Evolutionary conservation across 192 early-diverging fungal species (phyloP).

Genomic region (Chytriomyces confervae): DNA sequence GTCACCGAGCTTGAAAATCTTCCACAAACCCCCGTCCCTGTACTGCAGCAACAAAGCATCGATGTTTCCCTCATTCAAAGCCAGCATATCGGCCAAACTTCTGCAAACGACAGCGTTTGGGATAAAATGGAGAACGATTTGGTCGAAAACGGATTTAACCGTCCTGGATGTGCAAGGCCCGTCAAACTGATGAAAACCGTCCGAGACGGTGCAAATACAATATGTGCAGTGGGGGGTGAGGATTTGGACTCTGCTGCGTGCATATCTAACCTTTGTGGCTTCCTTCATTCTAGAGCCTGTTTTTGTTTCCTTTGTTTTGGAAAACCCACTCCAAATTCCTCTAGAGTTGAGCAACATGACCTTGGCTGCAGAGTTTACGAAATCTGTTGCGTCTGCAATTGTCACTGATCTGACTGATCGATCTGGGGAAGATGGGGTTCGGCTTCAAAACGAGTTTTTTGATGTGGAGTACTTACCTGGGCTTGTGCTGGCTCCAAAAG

Average conservation of each 20-base stretch:
- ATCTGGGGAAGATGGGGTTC: not conserved
- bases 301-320: conserved; percentile 64
- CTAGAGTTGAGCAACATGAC: conserved; percentile 69
- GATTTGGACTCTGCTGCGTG: not conserved
- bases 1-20: conserved; percentile 55
- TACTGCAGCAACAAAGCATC: conserved; percentile 39
- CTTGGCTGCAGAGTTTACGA: conserved; percentile 43
- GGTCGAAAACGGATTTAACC: conserved; percentile 55
- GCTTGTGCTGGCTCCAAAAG: conserved; percentile 56
- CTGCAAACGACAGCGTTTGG: conserved; percentile 64
- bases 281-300: conserved; percentile 64
- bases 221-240: conserved; percentile 80
- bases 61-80: conserved; percentile 44
- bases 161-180: not conserved
- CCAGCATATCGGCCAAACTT: conserved; percentile 39
- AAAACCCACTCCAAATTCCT: conserved; percentile 77
- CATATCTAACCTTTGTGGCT: not conserved
- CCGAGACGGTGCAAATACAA: conserved; percentile 56
- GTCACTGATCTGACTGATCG: not conserved
- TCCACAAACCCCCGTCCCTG: conserved; percentile 66
- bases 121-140: conserved; percentile 71
- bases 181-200: conserved; percentile 32
- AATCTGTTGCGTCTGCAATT: conserved; percentile 1
- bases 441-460: conserved; percentile 48
- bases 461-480: conserved; percentile 65